A percentile compares a stretch with the other conserved stretches of the same genome.
Conservation (phyloP, 208 protist genomes). For the Trypanosoma cruzi region DNA sequence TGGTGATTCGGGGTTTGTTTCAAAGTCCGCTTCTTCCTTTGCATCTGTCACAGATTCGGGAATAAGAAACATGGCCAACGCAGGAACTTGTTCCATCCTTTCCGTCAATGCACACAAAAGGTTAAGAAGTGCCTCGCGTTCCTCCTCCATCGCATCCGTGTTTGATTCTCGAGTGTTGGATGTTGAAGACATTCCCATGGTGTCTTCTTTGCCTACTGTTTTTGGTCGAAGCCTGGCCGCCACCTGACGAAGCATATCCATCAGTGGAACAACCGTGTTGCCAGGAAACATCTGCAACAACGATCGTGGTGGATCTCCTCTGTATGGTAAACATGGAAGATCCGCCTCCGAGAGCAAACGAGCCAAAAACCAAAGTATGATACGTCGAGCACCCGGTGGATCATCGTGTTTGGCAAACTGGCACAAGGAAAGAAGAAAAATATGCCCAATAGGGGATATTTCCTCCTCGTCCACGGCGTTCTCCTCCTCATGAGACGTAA, state of each 20-base stretch:
- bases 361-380: constrained; percentile 64
- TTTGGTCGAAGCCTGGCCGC: constrained; percentile 29
- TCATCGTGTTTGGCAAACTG: constrained; percentile 77
- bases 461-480: background rate
- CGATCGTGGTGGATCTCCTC: constrained; percentile 41
- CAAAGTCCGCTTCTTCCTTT: background rate
- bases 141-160: constrained; percentile 21
- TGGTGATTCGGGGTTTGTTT: background rate
- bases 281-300: constrained; percentile 60
- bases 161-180: background rate
- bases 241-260: constrained; percentile 67
- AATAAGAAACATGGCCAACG: constrained; percentile 57
- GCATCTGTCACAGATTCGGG: background rate
- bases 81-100: constrained; percentile 61
- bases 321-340: constrained; percentile 27
- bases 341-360: constrained; percentile 57
- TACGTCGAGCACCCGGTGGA: constrained; percentile 44
- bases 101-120: constrained; percentile 68
- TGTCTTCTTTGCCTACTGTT: background rate
- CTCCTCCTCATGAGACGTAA: background rate
- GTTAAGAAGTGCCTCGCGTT: constrained; percentile 44
- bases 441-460: constrained; percentile 43
- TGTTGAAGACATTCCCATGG: background rate
- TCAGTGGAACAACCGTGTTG: constrained; percentile 52
- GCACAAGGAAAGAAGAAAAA: constrained; percentile 71